Conservation (phyloP, 1,139 yeast species). For the Suhomyces maxii region DNA sequence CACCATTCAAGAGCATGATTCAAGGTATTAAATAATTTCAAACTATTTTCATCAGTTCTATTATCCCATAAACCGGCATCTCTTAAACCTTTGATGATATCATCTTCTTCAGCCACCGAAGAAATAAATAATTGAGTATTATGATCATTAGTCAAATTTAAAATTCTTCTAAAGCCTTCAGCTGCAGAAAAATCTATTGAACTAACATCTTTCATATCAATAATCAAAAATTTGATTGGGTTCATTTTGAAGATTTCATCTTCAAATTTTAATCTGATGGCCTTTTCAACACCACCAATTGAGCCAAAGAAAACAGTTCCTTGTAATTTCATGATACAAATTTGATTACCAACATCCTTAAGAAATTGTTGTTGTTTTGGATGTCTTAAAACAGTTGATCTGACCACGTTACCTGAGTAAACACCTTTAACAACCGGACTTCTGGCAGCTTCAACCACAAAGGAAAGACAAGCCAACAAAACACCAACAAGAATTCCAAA, state of each 20-base stretch:
- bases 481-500: constrained; percentile 90
- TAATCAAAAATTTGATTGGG: constrained; percentile 74
- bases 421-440: constrained; percentile 79
- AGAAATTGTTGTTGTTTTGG: constrained; percentile 86
- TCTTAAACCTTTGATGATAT: constrained; percentile 60
- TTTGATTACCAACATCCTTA: constrained; percentile 85
- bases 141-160: constrained; percentile 71
- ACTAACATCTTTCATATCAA: constrained; percentile 82
- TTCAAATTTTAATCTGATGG: constrained; percentile 67
- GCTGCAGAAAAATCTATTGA: constrained; percentile 94
- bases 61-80: constrained; percentile 73
- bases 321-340: constrained; percentile 80
- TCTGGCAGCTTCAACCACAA: constrained; percentile 87
- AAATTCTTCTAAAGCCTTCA: constrained; percentile 88
- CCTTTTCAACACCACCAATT: constrained; percentile 83
- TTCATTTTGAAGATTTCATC: constrained; percentile 49
- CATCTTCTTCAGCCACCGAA: constrained; percentile 66
- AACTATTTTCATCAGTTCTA: constrained; percentile 35
- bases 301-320: constrained; percentile 94
- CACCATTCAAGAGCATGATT: constrained; percentile 96
- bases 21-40: constrained; percentile 69
- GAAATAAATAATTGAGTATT: constrained; percentile 74
- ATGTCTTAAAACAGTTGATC: constrained; percentile 91
- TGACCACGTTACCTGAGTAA: constrained; percentile 84
- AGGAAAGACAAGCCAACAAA: constrained; percentile 84